Evolutionary conservation across 257 asterid genomes (phyloP).

Genomic region (Euphrasia confusa): DNA sequence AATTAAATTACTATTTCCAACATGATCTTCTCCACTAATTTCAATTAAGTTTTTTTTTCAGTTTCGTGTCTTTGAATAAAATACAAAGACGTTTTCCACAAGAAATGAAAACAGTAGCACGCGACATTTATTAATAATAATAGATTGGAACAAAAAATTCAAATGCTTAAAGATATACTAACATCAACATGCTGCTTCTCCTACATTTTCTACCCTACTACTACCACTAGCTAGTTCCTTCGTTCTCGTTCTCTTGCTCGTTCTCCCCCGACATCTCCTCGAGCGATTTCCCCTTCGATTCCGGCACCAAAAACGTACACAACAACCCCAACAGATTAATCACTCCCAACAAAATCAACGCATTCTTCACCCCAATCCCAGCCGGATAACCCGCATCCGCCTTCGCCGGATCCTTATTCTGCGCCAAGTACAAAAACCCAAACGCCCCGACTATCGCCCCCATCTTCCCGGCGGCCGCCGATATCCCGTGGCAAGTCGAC

Average conservation of each 20-base stretch:
- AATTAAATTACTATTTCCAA: too few species aligned
- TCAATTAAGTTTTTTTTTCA: too few species aligned
- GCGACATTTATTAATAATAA: too few species aligned
- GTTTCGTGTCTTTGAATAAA: too few species aligned
- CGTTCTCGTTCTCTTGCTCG: constrained; percentile 18
- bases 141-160: too few species aligned
- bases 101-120: too few species aligned
- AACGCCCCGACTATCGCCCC: constrained; percentile 70
- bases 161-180: too few species aligned
- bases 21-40: too few species aligned
- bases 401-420: constrained; percentile 39
- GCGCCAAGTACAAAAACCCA: constrained; percentile 57
- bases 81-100: too few species aligned
- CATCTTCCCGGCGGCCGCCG: constrained; percentile 51
- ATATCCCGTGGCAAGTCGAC: constrained; percentile 60
- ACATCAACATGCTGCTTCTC: background rate
- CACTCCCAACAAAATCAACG: constrained; percentile 40
- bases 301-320: constrained; percentile 54
- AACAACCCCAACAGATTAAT: constrained; percentile 40
- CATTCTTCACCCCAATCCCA: constrained; percentile 51
- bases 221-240: constrained; percentile 1
- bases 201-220: background rate
- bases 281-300: constrained; percentile 52
- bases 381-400: constrained; percentile 55
- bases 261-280: constrained; percentile 52